A percentile compares a stretch with the other conserved stretches of the same genome.
Evolutionary conservation across 345 rosid genomes (phyloP).

Genomic region (Adansonia digitata): DNA sequence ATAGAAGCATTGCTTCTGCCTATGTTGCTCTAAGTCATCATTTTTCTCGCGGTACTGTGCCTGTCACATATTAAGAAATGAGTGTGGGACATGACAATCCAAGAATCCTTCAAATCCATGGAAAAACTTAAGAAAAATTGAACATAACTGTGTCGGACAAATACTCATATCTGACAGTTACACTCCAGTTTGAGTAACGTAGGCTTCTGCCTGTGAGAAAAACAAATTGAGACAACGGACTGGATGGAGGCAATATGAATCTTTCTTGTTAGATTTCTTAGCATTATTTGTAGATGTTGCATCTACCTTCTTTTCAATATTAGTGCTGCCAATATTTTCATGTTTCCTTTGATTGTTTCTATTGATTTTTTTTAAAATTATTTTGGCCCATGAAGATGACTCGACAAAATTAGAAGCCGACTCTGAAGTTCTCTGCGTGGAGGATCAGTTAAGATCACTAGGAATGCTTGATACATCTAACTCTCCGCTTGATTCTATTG

Average conservation of each 20-base stretch:
- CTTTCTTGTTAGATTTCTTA: conserved; percentile 1
- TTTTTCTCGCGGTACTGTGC: too few relatives aligned
- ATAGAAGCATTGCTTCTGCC: background rate
- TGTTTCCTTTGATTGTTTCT: background rate
- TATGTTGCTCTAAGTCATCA: too few relatives aligned
- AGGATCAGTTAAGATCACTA: conserved; percentile 55
- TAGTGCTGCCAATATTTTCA: conserved; percentile 1
- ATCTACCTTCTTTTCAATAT: background rate
- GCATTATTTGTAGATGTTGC: background rate
- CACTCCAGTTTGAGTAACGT: too few relatives aligned
- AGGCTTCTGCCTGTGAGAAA: too few relatives aligned
- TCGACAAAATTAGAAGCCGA: conserved; percentile 26
- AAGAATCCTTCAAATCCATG: too few relatives aligned
- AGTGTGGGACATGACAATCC: too few relatives aligned
- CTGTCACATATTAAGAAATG: too few relatives aligned
- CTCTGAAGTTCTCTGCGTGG: conserved; percentile 47
- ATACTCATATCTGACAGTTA: too few relatives aligned
- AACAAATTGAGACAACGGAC: background rate
- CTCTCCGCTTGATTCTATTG: conserved; percentile 27
- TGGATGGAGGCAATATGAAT: background rate
- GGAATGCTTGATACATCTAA: conserved; percentile 46
- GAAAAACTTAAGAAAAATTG: too few relatives aligned
- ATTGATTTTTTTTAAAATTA: background rate
- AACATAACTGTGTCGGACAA: too few relatives aligned
- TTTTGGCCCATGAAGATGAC: conserved; percentile 32